Base-by-base conservation (phyloP, 2,329 filamentous ascomycete genomes). In the Fusarium penzigii region DNA sequence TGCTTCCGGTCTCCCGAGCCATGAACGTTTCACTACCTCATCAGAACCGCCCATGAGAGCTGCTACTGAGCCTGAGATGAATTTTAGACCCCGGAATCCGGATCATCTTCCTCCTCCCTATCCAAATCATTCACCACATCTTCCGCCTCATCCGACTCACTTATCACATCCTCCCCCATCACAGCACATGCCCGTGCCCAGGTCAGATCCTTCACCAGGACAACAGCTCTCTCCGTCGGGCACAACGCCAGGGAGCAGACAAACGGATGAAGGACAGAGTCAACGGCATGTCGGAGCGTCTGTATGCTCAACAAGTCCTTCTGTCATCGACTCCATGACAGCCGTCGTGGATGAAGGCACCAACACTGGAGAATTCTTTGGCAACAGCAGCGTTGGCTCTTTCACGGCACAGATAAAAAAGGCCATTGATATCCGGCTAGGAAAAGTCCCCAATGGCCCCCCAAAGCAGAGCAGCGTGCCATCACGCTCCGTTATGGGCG, bases 401-500 rank as follows among this genome's bases (percentile, higher is more conserved):
- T 78, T 78, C 44, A 78, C 76, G 29, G 70, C 69, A 2, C 75
- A 78, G 48, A 77, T 78, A 39, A 76, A 73, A 46, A 71, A 68
- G 1, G 75, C 74, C 0, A 73, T 78, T 2, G 73, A 77, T 6
- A 58, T 57, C 3, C 58, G 65, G 4, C 39, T 70, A 0, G 65
- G 65, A 5, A 63, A 55, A 5, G 36, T 56, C 4, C 7, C 42
- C 3, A 16, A 38, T 16, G 17, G 45, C 45, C 42, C 56, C 12
- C 25, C 46, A 4, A 29, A 53, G 6, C 45, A 39, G 25, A 13
- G 6, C 1, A 25, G 36, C 1, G 32, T 29, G 0, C 14, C 39
- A 1, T 45, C 44, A 1, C 48, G 46, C 1, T 49, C 52, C 2
- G 38, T 40, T 10, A 12, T 42, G 5, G 34, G 42, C 0, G 41